A percentile compares a stretch with the other conserved stretches of the same genome.
phyloP scores from a whole-genome alignment of 176 grass and related monocot genomes.

The Stipa capillata region DNA sequence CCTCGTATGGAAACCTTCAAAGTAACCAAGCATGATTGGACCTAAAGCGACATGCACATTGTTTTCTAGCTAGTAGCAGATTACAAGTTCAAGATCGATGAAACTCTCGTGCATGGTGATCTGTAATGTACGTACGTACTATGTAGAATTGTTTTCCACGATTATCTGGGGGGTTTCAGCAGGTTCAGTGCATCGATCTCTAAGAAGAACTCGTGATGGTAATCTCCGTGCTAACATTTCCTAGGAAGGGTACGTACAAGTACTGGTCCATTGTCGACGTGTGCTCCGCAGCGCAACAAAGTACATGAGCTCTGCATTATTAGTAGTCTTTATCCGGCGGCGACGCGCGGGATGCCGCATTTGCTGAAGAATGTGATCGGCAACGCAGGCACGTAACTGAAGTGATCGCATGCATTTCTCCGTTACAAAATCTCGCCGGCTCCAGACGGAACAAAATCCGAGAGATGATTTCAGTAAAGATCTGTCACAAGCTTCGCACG shows the following conservation, averaged over 20 bases:
- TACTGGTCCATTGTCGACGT: too few species aligned
- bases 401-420: too few species aligned
- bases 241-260: too few species aligned
- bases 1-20: background rate
- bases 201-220: background rate
- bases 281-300: too few species aligned
- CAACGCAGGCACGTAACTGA: background rate
- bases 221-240: background rate
- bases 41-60: background rate
- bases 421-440: background rate
- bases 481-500: background rate
- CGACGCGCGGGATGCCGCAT: background rate
- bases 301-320: background rate
- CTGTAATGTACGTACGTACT: too few species aligned
- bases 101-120: too few species aligned
- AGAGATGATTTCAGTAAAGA: background rate
- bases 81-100: too few species aligned
- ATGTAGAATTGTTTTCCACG: background rate
- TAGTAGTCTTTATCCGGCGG: background rate
- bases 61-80: background rate
- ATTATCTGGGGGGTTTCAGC: background rate
- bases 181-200: background rate
- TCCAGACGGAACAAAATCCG: background rate
- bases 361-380: slow-evolving; percentile 3
- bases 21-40: background rate